Base-by-base conservation (phyloP, 2,329 filamentous ascomycete species). In the Colletotrichum truncatum region DNA sequence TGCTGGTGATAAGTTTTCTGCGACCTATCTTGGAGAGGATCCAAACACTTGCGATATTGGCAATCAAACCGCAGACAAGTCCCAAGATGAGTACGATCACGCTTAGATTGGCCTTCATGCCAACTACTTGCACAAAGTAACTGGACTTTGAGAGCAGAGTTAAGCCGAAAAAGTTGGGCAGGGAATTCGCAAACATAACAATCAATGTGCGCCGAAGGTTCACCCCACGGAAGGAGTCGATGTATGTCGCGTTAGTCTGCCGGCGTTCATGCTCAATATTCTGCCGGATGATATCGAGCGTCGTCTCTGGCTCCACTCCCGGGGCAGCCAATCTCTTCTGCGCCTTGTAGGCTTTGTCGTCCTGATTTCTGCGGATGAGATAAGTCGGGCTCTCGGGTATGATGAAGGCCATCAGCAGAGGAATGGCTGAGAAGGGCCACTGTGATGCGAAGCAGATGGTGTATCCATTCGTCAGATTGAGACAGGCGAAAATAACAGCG, bases 311-410 rank as follows among this genome's bases (percentile, higher is more conserved):
- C 32, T 81, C 76, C 2, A 73, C 71, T 4, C 73, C 74, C 0
- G 71, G 59, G 0, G 81, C 79, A 66, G 85, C 81, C 52, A 89
- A 81, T 48, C 83, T 81, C 53, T 77, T 78, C 70, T 87, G 82
- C 12, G 84, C 79, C 62, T 75, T 73, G 64, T 83, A 72, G 2
- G 83, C 81, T 48, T 82, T 71, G 1, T 74, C 73, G 10, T 79
- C 71, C 6, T 72, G 71, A 4, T 74, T 75, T 55, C 78, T 81
- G 4, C 82, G 78, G 1, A 87, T 72, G 2, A 86, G 73, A 64
- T 80, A 86, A 0, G 82, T 76, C 0, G 85, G 85, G 11, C 80
- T 84, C 66, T 87, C 85, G 0, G 85, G 85, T 32, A 87, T 77
- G 45, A 82, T 39, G 30, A 82, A 69, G 0, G 82, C 75, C 14